Conservation (phyloP, 2,329 filamentous ascomycete genomes). For the Fusarium sp. region DNA sequence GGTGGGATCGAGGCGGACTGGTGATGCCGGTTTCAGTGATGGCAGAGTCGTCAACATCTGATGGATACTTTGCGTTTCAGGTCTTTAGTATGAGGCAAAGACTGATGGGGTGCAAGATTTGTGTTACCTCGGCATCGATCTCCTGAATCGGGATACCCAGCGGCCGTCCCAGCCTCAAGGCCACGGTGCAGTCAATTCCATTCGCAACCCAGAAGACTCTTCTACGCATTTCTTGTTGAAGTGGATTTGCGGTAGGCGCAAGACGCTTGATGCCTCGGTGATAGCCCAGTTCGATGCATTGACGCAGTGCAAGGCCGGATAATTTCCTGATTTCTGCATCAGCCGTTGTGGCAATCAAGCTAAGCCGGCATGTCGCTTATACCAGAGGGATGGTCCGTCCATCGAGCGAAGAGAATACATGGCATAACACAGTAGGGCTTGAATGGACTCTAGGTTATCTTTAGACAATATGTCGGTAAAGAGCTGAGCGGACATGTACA, state of each 20-base stretch:
- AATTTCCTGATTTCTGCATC: slow-evolving; percentile 8
- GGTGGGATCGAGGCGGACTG: background rate
- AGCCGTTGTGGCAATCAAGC: background rate
- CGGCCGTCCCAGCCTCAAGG: slow-evolving; percentile 13
- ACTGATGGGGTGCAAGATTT: too few relatives aligned
- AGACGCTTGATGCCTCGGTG: slow-evolving; percentile 9
- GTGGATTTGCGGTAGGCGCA: background rate
- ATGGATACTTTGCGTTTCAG: background rate
- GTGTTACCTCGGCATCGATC: slow-evolving; percentile 15
- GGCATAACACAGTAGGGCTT: slow-evolving; percentile 48
- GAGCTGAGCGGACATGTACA: slow-evolving; percentile 38
- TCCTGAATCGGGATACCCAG: slow-evolving; percentile 6
- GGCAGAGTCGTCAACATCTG: slow-evolving; percentile 8
- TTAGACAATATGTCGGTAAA: slow-evolving; percentile 35
- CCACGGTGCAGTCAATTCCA: slow-evolving; percentile 3
- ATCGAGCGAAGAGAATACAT: slow-evolving; percentile 42
- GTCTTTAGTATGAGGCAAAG: too few relatives aligned
- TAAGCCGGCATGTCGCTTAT: too few relatives aligned
- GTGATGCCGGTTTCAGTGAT: slow-evolving; percentile 2
- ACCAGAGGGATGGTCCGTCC: slow-evolving; percentile 4
- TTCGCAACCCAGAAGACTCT: slow-evolving; percentile 20
- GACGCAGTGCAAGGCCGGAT: slow-evolving; percentile 16
- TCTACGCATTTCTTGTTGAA: slow-evolving; percentile 16
- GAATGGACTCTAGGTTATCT: slow-evolving; percentile 49
- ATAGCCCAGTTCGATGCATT: slow-evolving; percentile 28